A percentile compares a stretch with the other conserved stretches of the same genome.
phyloP scores from a whole-genome alignment of 2,329 filamentous ascomycete species.

The Huntiella savannae region DNA sequence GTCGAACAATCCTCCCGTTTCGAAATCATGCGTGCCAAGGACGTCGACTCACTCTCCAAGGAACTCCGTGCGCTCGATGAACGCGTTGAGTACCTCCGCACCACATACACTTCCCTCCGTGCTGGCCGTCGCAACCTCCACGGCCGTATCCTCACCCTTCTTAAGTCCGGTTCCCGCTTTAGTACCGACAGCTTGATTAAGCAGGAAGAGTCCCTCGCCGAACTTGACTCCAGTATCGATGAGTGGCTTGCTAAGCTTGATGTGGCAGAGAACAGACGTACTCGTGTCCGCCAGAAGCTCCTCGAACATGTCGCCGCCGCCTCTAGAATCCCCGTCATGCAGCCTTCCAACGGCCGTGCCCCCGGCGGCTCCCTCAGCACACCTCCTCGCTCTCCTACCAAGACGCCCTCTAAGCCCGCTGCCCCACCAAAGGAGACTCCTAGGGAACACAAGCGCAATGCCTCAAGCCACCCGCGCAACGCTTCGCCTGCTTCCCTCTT shows the following conservation, averaged over 20 bases:
- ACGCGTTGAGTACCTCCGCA: slow-evolving; percentile 58
- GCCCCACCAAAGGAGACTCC: slow-evolving; percentile 16
- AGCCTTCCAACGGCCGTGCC: slow-evolving; percentile 21
- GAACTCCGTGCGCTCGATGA: slow-evolving; percentile 62
- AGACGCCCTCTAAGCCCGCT: slow-evolving; percentile 33
- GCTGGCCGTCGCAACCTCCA: slow-evolving; percentile 62
- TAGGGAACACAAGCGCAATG: slow-evolving; percentile 19
- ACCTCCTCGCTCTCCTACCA: slow-evolving; percentile 40
- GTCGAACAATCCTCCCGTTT: slow-evolving; percentile 43
- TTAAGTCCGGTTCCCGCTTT: slow-evolving; percentile 52
- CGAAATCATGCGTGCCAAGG: slow-evolving; percentile 41
- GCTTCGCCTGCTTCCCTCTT: slow-evolving; percentile 15
- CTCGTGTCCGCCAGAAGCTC: slow-evolving; percentile 57
- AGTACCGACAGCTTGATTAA: slow-evolving; percentile 57
- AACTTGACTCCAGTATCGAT: slow-evolving; percentile 60
- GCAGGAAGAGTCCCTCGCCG: slow-evolving; percentile 60
- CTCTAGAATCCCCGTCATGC: slow-evolving; percentile 27
- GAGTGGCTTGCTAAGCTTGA: slow-evolving; percentile 70
- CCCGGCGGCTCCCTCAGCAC: slow-evolving; percentile 29
- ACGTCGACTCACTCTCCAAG: slow-evolving; percentile 48
- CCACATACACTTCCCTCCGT: slow-evolving; percentile 55
- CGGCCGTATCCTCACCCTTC: slow-evolving; percentile 56
- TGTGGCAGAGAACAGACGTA: slow-evolving; percentile 57
- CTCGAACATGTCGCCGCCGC: slow-evolving; percentile 66
- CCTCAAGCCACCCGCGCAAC: slow-evolving; percentile 32